Evolutionary conservation across 257 asterid genomes (phyloP), one percentile per base, ranked within the genome.

Genomic region (Ehretia macrophylla): DNA sequence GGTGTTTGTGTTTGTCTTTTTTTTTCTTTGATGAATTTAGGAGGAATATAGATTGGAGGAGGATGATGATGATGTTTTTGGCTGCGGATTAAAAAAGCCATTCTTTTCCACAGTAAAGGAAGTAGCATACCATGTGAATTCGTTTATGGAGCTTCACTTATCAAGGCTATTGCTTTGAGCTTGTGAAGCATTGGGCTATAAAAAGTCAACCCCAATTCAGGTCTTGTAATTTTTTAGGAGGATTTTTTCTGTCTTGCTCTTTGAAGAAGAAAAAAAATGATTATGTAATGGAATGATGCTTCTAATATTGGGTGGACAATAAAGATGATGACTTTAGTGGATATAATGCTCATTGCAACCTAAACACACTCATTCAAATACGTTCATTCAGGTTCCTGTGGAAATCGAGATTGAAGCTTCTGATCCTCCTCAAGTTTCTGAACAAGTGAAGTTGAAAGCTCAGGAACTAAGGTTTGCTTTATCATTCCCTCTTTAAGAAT

Each of bases 181-280:
- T 38, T 89, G 96, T 68, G 97, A 89, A 70, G 92, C 90, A 52
- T 67, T 88, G 77, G 94, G 94, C 8, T 93, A 85, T 59, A 65
- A 60, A 54, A 86, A 93, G 74, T 97, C 99, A 56, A 89, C 97
- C 9, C 97, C 99, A 21, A 89, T 93, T 72, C 99, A 93, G 99
- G 97, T 93, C 67, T 10, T 42, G n/a, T n/a, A n/a, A n/a, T 22
- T 35, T 5, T 45, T 5, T 48, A 17, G 0, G 54, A 49, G 54
- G 19, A 14, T 49, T 6, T 8, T n/a, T 8, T 18, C 20, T 11
- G 20, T n/a, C 14, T 49, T 49, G 54, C n/a, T 49, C 20, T 8
- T n/a, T 21, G 5, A 11, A 47, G 50, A 45, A 45, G 8, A 45
- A 18, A 12, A n/a, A 0, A 11, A 17, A 13, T 49, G 54, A 5